Evolutionary conservation across 139 green algal genomes (phyloP).

Genomic region (Picochlorum costavermella): DNA sequence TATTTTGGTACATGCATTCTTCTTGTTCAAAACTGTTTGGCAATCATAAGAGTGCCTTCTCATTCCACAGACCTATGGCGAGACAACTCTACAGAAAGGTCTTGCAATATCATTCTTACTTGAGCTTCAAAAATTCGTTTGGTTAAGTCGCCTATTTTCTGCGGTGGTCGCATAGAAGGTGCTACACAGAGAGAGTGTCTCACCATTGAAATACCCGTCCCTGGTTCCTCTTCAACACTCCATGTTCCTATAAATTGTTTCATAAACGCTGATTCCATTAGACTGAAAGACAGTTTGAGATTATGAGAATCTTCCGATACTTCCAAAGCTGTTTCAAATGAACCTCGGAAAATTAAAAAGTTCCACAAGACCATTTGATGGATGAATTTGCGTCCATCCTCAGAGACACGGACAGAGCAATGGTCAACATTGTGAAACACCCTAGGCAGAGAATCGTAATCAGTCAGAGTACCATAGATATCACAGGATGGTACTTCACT

Average conservation of each 20-base stretch:
- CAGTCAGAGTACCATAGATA: constrained; percentile 14
- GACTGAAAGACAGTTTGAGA: constrained; percentile 14
- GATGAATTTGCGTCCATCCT: constrained; percentile 16
- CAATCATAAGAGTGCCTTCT: too few relatives aligned
- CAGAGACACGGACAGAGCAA: not conserved
- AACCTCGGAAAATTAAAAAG: constrained; percentile 29
- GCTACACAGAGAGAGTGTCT: constrained; percentile 14
- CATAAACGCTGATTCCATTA: constrained; percentile 28
- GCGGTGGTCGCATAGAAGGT: constrained; percentile 14
- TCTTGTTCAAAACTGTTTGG: not conserved
- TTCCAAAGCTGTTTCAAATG: constrained; percentile 19
- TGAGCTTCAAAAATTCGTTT: constrained; percentile 21
- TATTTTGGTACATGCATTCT: not conserved
- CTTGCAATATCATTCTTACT: constrained; percentile 17
- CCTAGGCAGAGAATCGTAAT: constrained; percentile 14
- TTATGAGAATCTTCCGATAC: constrained; percentile 10
- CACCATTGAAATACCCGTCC: constrained; percentile 6
- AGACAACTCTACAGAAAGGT: constrained; percentile 13
- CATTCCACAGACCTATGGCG: too few relatives aligned
- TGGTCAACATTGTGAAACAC: constrained; percentile 20
- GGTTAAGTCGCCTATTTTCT: constrained; percentile 20
- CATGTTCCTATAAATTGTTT: constrained; percentile 22
- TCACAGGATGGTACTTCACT: not conserved
- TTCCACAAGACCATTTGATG: constrained; percentile 19
- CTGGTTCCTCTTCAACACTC: constrained; percentile 1